phyloP scores from a whole-genome alignment of 1,284 basidiomycete genomes.

The Puccinia triticina region DNA sequence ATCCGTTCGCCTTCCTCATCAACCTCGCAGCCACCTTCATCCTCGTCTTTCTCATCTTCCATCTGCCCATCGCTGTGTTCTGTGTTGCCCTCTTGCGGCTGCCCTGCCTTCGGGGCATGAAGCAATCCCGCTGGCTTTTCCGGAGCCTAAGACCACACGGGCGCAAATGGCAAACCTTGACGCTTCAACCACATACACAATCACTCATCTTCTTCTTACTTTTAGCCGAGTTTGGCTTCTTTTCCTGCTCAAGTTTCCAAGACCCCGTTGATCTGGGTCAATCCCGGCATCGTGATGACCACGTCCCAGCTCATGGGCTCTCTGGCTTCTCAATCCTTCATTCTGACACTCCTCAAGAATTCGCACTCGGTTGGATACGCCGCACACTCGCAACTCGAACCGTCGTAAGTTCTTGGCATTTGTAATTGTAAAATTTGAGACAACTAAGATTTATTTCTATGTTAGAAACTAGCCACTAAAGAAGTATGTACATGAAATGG shows the following conservation, averaged over 20 bases:
- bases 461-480: neutral
- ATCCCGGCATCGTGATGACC: conserved; percentile 1
- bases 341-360: neutral
- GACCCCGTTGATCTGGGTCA: neutral
- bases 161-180: neutral
- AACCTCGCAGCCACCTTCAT: neutral
- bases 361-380: neutral
- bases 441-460: too few relatives aligned
- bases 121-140: neutral
- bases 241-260: neutral
- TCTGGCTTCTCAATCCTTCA: neutral
- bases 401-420: neutral
- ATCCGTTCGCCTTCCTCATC: neutral
- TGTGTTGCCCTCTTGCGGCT: neutral
- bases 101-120: neutral
- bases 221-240: neutral
- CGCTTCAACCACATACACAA: neutral
- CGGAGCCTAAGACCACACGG: neutral
- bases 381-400: neutral
- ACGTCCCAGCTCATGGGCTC: neutral
- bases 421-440: too few relatives aligned
- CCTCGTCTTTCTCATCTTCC: neutral
- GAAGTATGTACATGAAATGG: too few relatives aligned
- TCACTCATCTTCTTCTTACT: neutral
- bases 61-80: neutral